Percentiles rank a stretch among this genome's conserved stretches.
These are phyloP conservation scores for Eryngium alpinum DNA, from an alignment of 140 eudicot species.

Conservation along the genomic window DNA sequence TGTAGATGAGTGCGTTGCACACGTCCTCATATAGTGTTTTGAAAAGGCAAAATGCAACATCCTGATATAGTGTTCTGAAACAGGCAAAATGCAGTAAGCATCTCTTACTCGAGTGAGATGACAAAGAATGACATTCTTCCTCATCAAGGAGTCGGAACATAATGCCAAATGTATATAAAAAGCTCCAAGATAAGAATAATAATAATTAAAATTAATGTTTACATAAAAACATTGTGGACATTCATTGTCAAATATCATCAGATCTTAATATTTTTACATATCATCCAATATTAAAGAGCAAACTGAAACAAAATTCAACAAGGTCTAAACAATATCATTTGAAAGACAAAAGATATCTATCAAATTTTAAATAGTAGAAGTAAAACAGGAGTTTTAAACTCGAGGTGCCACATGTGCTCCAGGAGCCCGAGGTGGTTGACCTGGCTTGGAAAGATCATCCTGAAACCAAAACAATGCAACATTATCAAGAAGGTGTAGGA, in stretches of 20 bases:
- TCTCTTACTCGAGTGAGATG: too few species aligned
- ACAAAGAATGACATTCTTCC: too few species aligned
- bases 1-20: too few species aligned
- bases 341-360: neutral
- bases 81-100: too few species aligned
- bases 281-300: neutral
- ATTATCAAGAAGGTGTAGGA: neutral
- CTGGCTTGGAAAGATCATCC: conserved; percentile 67
- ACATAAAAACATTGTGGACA: neutral
- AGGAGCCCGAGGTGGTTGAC: conserved; percentile 56
- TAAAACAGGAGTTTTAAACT: conserved; percentile 16
- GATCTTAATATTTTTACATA: neutral
- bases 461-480: conserved; percentile 16
- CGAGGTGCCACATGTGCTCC: conserved; percentile 56
- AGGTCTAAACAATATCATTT: conserved; percentile 2
- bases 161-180: too few species aligned
- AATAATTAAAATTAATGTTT: neutral
- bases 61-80: too few species aligned
- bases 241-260: neutral
- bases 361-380: neutral
- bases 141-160: too few species aligned
- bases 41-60: too few species aligned
- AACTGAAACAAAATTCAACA: neutral
- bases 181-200: too few species aligned
- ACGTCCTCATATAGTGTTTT: too few species aligned